Percentiles rank a stretch among this genome's conserved stretches.
phyloP scores from a whole-genome alignment of 129 eudicot species.

The Flaveria brownii region DNA sequence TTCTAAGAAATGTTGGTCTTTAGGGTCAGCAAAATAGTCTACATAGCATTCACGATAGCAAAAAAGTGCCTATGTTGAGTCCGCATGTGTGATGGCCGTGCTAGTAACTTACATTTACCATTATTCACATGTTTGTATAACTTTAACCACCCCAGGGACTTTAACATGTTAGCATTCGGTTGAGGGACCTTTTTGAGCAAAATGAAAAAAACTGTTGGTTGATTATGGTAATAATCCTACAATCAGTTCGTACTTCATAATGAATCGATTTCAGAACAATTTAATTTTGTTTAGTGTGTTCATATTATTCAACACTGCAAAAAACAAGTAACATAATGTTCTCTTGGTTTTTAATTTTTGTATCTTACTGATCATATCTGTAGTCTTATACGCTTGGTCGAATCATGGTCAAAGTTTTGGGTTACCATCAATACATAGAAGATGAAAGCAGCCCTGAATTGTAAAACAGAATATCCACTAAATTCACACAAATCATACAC shows the following conservation, averaged over 20 bases:
- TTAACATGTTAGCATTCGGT: too few species aligned
- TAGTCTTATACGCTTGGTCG: not conserved
- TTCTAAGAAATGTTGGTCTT: not conserved
- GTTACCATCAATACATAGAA: slow-evolving; percentile 8
- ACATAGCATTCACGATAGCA: not conserved
- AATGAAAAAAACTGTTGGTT: not conserved
- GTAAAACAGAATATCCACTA: slow-evolving; percentile 4
- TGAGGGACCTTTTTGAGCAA: not conserved
- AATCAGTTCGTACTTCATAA: not conserved
- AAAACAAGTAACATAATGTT: slow-evolving; percentile 11
- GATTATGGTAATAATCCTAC: not conserved
- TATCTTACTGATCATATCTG: not conserved
- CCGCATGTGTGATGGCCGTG: not conserved
- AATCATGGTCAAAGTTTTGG: not conserved
- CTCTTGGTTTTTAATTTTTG: not conserved
- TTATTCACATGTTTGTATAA: not conserved
- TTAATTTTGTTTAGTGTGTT: too few species aligned
- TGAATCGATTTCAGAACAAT: not conserved
- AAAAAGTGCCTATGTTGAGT: not conserved
- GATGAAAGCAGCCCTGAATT: slow-evolving; percentile 18
- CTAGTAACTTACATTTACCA: not conserved
- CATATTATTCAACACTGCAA: not conserved
- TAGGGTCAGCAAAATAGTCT: not conserved
- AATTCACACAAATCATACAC: slow-evolving; percentile 15
- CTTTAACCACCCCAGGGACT: not conserved